A percentile compares a stretch with the other conserved stretches of the same genome.
phyloP scores from a whole-genome alignment of 768 basidiomycete species.

The Gyrodon lividus region DNA sequence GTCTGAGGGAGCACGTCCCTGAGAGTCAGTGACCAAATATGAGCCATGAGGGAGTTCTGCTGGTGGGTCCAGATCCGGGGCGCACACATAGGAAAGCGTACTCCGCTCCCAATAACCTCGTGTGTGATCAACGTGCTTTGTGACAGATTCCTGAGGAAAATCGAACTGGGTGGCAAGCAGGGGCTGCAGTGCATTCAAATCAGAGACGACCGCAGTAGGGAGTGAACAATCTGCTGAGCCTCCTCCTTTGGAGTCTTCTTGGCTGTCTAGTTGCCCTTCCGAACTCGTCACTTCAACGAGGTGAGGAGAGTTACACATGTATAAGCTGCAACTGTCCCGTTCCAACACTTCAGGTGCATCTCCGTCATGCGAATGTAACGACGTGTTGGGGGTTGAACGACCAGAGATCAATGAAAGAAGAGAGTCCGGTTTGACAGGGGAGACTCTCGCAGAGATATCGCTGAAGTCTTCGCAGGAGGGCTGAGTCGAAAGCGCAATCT shows the following conservation, averaged over 20 bases:
- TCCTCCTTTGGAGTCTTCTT: not conserved
- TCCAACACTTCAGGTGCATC: conserved; percentile 13
- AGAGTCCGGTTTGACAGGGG: conserved; percentile 17
- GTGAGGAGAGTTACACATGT: not conserved
- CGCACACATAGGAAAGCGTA: not conserved
- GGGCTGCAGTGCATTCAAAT: not conserved
- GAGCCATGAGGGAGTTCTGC: not conserved
- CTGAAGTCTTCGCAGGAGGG: conserved; percentile 20
- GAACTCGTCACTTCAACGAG: not conserved
- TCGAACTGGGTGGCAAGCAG: not conserved
- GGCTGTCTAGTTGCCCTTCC: not conserved
- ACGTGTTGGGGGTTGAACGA: conserved; percentile 25
- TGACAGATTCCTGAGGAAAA: not conserved
- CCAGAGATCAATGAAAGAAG: conserved; percentile 17
- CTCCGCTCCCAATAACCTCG: not conserved
- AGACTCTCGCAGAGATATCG: conserved; percentile 14
- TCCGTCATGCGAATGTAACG: conserved; percentile 18
- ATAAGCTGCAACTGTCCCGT: not conserved
- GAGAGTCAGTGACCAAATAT: not conserved
- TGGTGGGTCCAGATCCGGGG: not conserved
- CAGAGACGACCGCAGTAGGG: not conserved
- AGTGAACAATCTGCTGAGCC: not conserved
- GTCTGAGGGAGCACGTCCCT: not conserved
- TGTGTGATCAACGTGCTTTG: not conserved
- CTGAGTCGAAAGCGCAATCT: conserved; percentile 25